These are phyloP conservation scores for Ananas comosus DNA, from an alignment of 176 grass and related monocot species.

Conservation along the genomic window DNA sequence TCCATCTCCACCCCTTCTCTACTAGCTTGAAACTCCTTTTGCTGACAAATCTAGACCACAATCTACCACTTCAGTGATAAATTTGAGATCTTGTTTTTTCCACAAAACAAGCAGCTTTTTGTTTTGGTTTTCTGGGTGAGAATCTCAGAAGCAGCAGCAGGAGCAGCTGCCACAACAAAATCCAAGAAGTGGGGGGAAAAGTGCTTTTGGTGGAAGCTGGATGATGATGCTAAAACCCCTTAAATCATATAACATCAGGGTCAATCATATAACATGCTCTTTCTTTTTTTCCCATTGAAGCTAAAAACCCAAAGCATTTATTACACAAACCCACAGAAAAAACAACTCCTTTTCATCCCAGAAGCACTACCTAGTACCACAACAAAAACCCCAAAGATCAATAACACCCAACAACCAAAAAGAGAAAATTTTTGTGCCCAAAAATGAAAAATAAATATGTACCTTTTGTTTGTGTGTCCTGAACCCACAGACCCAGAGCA, in stretches of 20 bases:
- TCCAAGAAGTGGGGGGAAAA: not conserved
- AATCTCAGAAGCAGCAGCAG: not conserved
- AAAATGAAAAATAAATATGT: not conserved
- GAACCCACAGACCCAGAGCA: not conserved
- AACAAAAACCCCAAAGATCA: not conserved
- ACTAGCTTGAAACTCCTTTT: not conserved
- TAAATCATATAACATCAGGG: no score
- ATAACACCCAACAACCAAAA: not conserved
- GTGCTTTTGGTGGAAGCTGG: not conserved
- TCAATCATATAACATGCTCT: no score
- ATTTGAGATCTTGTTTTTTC: not conserved
- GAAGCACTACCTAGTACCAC: not conserved
- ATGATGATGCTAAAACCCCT: no score
- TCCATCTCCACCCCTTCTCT: conserved; percentile 32
- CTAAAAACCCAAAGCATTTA: not conserved
- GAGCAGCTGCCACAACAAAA: not conserved
- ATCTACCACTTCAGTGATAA: not conserved
- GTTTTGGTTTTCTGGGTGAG: not conserved
- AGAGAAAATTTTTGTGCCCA: not conserved
- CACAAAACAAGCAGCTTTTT: no score
- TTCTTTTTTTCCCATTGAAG: not conserved
- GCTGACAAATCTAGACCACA: not conserved
- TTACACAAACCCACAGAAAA: not conserved
- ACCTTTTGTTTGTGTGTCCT: not conserved
- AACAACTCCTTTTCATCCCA: not conserved